These are phyloP conservation scores for Plasmodium berghei DNA, from an alignment of 169 alveolate species.

Conservation along the genomic window DNA sequence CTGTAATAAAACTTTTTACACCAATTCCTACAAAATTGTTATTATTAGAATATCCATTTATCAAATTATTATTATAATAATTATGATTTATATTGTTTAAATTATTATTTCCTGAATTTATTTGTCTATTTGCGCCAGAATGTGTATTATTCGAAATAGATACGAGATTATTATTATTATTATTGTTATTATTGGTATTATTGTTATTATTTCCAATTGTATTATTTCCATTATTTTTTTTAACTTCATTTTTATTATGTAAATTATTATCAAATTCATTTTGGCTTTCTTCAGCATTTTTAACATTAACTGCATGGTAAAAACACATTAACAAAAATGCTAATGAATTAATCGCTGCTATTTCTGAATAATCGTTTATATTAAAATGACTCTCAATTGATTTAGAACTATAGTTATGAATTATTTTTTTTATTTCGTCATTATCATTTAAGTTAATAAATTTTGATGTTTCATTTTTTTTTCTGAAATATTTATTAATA, in stretches of 20 bases:
- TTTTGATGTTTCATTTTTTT: not conserved
- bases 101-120: not conserved
- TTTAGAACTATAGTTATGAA: slow-evolving; percentile 1
- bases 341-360: slow-evolving; percentile 68
- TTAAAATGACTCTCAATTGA: slow-evolving; percentile 57
- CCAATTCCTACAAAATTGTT: not conserved
- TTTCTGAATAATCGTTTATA: slow-evolving; percentile 63
- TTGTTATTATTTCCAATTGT: not conserved
- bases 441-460: not conserved
- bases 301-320: slow-evolving; percentile 23
- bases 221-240: not conserved
- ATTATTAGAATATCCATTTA: too few relatives aligned
- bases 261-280: not conserved
- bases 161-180: not conserved
- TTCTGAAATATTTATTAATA: slow-evolving; percentile 31
- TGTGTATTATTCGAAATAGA: not conserved
- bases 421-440: too few relatives aligned
- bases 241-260: not conserved
- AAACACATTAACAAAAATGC: slow-evolving; percentile 42
- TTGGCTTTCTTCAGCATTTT: not conserved
- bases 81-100: not conserved
- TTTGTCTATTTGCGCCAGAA: not conserved
- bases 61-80: too few relatives aligned
- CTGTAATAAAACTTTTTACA: slow-evolving; percentile 48
- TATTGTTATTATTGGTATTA: not conserved